A percentile compares a stretch with the other conserved stretches of the same genome.
These are phyloP conservation scores for Marasmius oreades DNA, from an alignment of 1,284 basidiomycete genomes.

Conservation along the genomic window DNA sequence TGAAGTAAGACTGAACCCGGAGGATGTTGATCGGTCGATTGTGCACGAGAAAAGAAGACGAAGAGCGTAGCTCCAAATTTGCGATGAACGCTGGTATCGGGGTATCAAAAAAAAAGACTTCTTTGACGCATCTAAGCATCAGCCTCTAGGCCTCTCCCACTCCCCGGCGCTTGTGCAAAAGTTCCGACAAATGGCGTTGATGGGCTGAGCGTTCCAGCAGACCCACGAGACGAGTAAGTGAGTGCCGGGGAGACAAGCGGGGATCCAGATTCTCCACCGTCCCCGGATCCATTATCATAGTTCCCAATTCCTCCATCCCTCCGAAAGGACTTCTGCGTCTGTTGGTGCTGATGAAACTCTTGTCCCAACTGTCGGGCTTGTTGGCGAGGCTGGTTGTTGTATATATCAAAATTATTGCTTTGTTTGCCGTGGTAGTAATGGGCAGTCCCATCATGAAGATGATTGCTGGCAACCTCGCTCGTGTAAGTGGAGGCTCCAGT, in stretches of 20 bases:
- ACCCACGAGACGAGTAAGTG: slow-evolving; percentile 51
- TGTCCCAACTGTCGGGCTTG: background rate
- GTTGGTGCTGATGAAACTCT: slow-evolving; percentile 2
- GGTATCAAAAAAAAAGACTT: background rate
- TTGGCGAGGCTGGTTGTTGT: background rate
- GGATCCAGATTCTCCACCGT: slow-evolving; percentile 26
- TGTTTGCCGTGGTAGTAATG: slow-evolving; percentile 8
- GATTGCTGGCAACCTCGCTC: background rate
- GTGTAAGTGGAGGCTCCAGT: slow-evolving; percentile 9
- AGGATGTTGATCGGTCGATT: background rate
- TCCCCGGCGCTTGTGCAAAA: slow-evolving; percentile 21
- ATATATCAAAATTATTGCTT: background rate
- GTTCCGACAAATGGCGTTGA: slow-evolving; percentile 57
- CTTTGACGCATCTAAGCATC: background rate
- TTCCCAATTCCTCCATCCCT: slow-evolving; percentile 13
- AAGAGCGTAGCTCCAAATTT: background rate
- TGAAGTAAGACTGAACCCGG: background rate
- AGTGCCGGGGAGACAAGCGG: slow-evolving; percentile 56
- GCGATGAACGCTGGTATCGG: background rate
- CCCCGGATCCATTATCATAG: slow-evolving; percentile 14
- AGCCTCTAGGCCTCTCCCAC: background rate
- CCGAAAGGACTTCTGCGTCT: slow-evolving; percentile 9
- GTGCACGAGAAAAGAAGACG: background rate
- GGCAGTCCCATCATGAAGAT: slow-evolving; percentile 1
- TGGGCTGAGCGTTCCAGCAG: slow-evolving; percentile 58